A percentile compares a stretch with the other conserved stretches of the same genome.
These are phyloP conservation scores for Nyssa sinensis DNA, from an alignment of 148 eudicot genomes.

Conservation along the genomic window DNA sequence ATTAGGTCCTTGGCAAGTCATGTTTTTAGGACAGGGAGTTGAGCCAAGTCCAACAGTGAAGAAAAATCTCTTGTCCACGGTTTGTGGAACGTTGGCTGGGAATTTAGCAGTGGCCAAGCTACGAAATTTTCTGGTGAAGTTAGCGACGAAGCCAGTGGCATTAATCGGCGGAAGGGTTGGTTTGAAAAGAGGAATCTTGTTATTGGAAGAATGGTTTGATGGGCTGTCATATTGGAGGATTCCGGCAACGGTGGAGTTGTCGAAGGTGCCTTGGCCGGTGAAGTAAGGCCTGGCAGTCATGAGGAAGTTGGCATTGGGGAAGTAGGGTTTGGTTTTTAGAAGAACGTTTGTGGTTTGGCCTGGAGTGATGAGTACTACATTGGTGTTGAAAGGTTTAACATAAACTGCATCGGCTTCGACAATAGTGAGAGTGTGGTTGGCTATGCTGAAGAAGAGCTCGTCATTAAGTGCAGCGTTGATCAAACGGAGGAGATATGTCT, in stretches of 20 bases:
- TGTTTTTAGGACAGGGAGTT: constrained; percentile 3
- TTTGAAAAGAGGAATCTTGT: constrained; percentile 1
- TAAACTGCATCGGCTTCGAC: constrained; percentile 12
- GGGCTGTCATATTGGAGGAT: constrained; percentile 7
- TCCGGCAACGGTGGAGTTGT: constrained; percentile 15
- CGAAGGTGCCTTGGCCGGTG: constrained; percentile 13
- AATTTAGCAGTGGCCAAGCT: constrained; percentile 10
- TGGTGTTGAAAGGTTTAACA: not conserved
- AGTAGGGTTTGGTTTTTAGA: constrained; percentile 10
- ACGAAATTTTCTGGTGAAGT: not conserved
- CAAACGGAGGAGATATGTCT: constrained; percentile 3
- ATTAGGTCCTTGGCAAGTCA: constrained; percentile 20
- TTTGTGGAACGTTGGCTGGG: constrained; percentile 19
- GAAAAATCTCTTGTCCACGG: constrained; percentile 11
- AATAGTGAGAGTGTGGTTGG: constrained; percentile 14
- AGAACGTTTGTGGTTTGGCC: constrained; percentile 20
- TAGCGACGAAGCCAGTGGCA: not conserved
- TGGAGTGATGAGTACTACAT: not conserved
- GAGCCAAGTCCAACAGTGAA: constrained; percentile 18
- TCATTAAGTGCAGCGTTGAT: constrained; percentile 13
- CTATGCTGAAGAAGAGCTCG: constrained; percentile 17
- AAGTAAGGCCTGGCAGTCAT: constrained; percentile 12
- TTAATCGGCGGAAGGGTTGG: constrained; percentile 10
- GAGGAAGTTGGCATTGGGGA: constrained; percentile 10
- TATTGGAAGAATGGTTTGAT: not conserved